Conservation (phyloP, 176 grass and related monocot species). For the Bolboschoenus planiculmis region DNA sequence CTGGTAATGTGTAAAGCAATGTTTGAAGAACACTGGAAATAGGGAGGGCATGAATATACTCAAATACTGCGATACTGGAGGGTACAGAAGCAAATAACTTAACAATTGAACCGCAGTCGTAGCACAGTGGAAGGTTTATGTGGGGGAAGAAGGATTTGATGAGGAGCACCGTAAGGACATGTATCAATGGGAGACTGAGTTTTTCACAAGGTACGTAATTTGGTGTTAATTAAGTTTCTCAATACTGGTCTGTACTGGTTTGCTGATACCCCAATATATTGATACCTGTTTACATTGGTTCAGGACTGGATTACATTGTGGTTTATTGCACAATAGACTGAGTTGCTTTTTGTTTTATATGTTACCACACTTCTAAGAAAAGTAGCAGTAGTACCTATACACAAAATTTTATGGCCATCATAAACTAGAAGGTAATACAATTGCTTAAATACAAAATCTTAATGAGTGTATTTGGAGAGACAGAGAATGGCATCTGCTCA, state of each 20-base stretch:
- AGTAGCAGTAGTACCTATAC: too few species aligned
- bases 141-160: neutral
- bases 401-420: too few species aligned
- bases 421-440: too few species aligned
- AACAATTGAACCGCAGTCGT: too few species aligned
- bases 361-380: neutral
- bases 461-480: too few species aligned
- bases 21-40: neutral
- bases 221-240: neutral
- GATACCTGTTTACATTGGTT: neutral
- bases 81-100: too few species aligned
- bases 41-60: neutral
- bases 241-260: neutral
- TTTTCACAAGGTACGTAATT: neutral
- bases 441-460: too few species aligned
- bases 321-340: neutral
- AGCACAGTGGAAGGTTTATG: slow-evolving; percentile 13
- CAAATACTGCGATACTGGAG: too few species aligned
- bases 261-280: neutral
- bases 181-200: neutral
- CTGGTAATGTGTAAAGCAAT: neutral
- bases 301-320: neutral
- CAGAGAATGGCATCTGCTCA: too few species aligned
- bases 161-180: neutral
- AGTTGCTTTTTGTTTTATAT: neutral